phyloP scores from a whole-genome alignment of 2,329 filamentous ascomycete genomes.

The Microsporum ferrugineum region DNA sequence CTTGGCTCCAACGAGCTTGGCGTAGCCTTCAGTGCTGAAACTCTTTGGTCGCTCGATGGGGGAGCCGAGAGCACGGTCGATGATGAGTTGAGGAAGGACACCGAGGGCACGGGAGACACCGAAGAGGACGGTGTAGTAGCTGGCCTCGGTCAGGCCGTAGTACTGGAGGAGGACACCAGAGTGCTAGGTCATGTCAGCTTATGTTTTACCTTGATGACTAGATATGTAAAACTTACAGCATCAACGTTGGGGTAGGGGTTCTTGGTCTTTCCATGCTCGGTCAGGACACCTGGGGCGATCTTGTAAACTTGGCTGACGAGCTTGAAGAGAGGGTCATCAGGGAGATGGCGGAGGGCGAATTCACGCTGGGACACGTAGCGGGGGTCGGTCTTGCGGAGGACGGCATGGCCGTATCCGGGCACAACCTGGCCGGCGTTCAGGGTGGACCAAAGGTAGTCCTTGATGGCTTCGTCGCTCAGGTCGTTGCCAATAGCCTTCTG shows the following conservation, averaged over 20 bases:
- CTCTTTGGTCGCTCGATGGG: constrained; percentile 99
- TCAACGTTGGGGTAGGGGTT: constrained; percentile 99
- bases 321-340: constrained; percentile 99
- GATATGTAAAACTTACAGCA: constrained; percentile 37
- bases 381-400: constrained; percentile 98
- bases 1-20: constrained; percentile 82
- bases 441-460: constrained; percentile 96
- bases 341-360: constrained; percentile 87
- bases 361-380: constrained; percentile 97
- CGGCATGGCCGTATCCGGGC: constrained; percentile 95
- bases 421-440: constrained; percentile 93
- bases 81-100: constrained; percentile 98
- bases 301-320: constrained; percentile 99
- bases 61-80: constrained; percentile 91
- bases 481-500: constrained; percentile 90
- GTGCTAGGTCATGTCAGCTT: constrained; percentile 43
- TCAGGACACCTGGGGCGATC: constrained; percentile 94
- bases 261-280: constrained; percentile 92
- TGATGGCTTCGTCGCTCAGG: constrained; percentile 91
- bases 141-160: constrained; percentile 97
- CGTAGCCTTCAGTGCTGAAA: constrained; percentile 94
- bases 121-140: constrained; percentile 99
- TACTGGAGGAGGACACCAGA: constrained; percentile 98
- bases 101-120: constrained; percentile 96
- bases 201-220: constrained; percentile 4